phyloP scores from a whole-genome alignment of 1,139 yeast species.

The Suhomyces ambrosiae region DNA sequence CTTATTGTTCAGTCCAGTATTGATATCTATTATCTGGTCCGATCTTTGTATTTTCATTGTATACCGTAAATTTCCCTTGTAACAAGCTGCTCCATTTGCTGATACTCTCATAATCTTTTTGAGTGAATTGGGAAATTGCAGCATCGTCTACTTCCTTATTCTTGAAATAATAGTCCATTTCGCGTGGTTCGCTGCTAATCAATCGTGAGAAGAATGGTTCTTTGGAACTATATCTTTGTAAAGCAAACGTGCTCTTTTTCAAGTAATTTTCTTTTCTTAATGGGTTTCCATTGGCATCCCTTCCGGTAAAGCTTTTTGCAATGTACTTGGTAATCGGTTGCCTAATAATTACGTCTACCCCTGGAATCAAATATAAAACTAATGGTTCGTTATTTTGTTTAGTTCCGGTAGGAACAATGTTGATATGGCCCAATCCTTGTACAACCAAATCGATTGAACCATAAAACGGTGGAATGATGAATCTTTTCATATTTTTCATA shows the following conservation, averaged over 20 bases:
- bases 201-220: slow-evolving; percentile 30
- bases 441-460: slow-evolving; percentile 71
- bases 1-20: slow-evolving; percentile 5
- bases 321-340: slow-evolving; percentile 41
- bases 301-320: slow-evolving; percentile 36
- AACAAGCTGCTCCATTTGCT: slow-evolving; percentile 2
- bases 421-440: slow-evolving; percentile 67
- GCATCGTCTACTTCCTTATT: slow-evolving; percentile 1
- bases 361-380: slow-evolving; percentile 36
- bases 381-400: slow-evolving; percentile 32
- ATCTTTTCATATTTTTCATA: slow-evolving; percentile 40
- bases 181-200: slow-evolving; percentile 20
- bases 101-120: slow-evolving; percentile 4
- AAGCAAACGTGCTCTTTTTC: slow-evolving; percentile 28
- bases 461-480: slow-evolving; percentile 64
- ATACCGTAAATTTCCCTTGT: neutral
- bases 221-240: slow-evolving; percentile 28
- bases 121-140: neutral
- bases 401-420: slow-evolving; percentile 64
- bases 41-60: slow-evolving; percentile 1
- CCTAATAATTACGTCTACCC: slow-evolving; percentile 34
- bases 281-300: slow-evolving; percentile 41
- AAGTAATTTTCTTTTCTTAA: slow-evolving; percentile 34
- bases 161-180: slow-evolving; percentile 9
- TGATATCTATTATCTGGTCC: slow-evolving; percentile 3